phyloP scores from a whole-genome alignment of 2,329 filamentous ascomycete genomes.

The Fusarium equiseti region DNA sequence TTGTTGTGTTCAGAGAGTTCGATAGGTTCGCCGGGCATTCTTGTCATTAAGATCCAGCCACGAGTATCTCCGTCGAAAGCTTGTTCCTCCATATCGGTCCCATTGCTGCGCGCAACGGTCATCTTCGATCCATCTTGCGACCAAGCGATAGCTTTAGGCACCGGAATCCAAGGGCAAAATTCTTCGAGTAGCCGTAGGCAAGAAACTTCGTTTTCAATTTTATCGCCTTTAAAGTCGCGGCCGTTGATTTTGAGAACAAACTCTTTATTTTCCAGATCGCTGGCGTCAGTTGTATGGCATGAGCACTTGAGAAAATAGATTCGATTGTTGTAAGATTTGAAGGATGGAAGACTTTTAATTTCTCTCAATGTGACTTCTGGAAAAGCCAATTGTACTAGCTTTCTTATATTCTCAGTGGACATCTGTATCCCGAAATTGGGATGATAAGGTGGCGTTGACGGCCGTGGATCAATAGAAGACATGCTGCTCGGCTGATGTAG shows the following conservation, averaged over 20 bases:
- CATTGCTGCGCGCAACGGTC: fast-evolving
- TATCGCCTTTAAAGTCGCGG: slow-evolving; percentile 3
- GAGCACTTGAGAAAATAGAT: slow-evolving; percentile 3
- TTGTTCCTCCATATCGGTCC: background rate
- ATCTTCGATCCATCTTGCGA: slow-evolving; percentile 3
- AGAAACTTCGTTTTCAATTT: slow-evolving; percentile 19
- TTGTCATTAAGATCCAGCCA: slow-evolving; percentile 21
- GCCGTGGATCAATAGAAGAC: background rate
- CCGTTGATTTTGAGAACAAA: slow-evolving; percentile 26
- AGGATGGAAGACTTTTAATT: background rate
- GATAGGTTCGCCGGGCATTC: background rate
- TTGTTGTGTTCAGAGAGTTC: background rate
- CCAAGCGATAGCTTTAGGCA: slow-evolving; percentile 5
- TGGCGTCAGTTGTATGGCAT: too few relatives aligned
- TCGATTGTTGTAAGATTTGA: slow-evolving; percentile 19
- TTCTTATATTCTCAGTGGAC: background rate
- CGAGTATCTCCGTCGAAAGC: background rate
- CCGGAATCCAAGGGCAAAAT: background rate
- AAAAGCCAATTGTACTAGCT: background rate
- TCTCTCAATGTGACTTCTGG: background rate
- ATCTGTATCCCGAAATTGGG: slow-evolving; percentile 5
- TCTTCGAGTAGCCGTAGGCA: slow-evolving; percentile 2
- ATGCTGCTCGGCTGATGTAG: background rate
- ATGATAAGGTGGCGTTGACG: background rate
- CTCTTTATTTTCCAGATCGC: background rate